Percentiles rank a stretch among this genome's conserved stretches.
Conservation (phyloP, 192 early-diverging fungal genomes). For the Coemansia sp. region DNA sequence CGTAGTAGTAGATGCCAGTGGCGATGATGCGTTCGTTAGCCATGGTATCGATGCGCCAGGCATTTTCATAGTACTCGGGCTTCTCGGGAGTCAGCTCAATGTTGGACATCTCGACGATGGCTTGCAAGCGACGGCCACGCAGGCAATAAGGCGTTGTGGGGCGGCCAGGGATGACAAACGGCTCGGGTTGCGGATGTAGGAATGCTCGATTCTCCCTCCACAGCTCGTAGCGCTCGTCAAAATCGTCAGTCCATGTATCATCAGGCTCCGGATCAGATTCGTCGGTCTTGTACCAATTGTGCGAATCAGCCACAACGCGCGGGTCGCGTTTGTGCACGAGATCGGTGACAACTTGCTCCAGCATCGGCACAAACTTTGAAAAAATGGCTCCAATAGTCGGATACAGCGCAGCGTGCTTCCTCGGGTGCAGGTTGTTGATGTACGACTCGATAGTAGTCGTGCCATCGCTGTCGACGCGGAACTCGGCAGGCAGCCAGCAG, state of each 20-base stretch:
- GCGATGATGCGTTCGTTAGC: conserved; percentile 72
- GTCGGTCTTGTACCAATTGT: conserved; percentile 18
- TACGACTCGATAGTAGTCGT: conserved; percentile 58
- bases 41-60: conserved; percentile 76
- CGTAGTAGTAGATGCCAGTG: conserved; percentile 76
- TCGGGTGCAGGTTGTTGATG: conserved; percentile 77
- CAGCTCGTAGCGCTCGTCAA: conserved; percentile 26
- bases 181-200: conserved; percentile 39
- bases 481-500: conserved; percentile 72
- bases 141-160: conserved; percentile 28
- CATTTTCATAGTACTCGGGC: conserved; percentile 54
- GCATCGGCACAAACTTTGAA: conserved; percentile 62
- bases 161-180: conserved; percentile 31
- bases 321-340: conserved; percentile 6
- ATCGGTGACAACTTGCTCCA: conserved; percentile 60
- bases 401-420: conserved; percentile 57
- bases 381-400: conserved; percentile 57
- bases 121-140: conserved; percentile 51
- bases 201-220: conserved; percentile 17
- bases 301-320: conserved; percentile 11
- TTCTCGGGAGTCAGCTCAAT: conserved; percentile 70
- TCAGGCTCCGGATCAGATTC: conserved; percentile 9
- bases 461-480: conserved; percentile 57
- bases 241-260: conserved; percentile 5
- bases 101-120: conserved; percentile 73